phyloP scores from a whole-genome alignment of 2,329 filamentous ascomycete species.

The Paecilomyces dactylethromorphus region DNA sequence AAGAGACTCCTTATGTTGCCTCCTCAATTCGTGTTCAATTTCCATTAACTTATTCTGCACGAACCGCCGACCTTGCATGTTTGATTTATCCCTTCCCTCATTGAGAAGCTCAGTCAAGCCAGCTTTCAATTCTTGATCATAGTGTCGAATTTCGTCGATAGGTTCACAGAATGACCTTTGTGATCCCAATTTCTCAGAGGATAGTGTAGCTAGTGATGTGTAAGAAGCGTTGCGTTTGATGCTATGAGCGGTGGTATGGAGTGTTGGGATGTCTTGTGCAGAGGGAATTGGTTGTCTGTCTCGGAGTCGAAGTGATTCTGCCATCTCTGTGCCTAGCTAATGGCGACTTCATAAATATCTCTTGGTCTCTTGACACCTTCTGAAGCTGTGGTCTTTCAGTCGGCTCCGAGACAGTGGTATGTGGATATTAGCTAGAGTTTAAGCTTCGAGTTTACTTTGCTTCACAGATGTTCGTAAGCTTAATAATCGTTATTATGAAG shows the following conservation, averaged over 20 bases:
- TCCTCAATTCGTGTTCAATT: neutral
- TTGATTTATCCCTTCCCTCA: neutral
- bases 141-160: neutral
- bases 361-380: neutral
- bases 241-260: neutral
- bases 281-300: neutral
- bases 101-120: neutral
- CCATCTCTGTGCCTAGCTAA: neutral
- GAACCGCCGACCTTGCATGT: neutral
- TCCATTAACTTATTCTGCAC: neutral
- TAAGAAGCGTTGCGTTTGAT: neutral
- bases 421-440: neutral
- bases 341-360: neutral
- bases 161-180: neutral
- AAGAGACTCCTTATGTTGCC: neutral
- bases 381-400: neutral
- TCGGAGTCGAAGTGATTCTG: constrained; percentile 1
- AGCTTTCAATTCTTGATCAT: neutral
- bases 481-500: neutral
- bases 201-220: neutral
- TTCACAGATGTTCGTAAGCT: neutral
- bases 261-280: neutral
- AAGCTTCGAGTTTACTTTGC: neutral
- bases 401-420: neutral
- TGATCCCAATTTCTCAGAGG: neutral